Base-by-base conservation (phyloP, 768 basidiomycete species). In the Pulveroboletus sp. region DNA sequence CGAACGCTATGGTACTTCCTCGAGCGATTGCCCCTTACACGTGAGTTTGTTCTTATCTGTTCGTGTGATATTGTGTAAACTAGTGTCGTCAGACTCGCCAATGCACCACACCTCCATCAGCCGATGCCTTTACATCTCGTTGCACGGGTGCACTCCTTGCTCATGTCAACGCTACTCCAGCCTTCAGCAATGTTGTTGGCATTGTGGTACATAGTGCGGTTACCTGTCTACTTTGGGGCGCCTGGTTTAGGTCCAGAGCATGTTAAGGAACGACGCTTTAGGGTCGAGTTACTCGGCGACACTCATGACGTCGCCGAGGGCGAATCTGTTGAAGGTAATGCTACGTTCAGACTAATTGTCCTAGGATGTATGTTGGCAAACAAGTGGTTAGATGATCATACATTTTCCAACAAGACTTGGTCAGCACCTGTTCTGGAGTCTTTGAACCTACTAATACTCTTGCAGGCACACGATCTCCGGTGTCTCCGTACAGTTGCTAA, bases 341-440 rank as follows among this genome's bases (percentile, higher is more conserved):
- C 81, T 1, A 81, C 85, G 11, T 90, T 90, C 66, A 80, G 85
- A 45, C 73, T 91, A 36, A 73, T 90, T 49, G 77, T 91, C 20
- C 73, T 91, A 20, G 89, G 89, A 17, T 89, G 82, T 53, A 90
- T 91, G 87, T 71, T 91, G 29, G 87, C 88, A 17, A 90, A 90
- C 66, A 91, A 91, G 69, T 90, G 89, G 89, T 62, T 91, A 55
- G 88, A 90, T 55, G 89, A 91, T 57, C 89, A 91, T 60, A 90
- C 89, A 0, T 91, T 90, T 67, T 90, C 87, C 34, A 90, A 90
- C 69, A 90, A 89, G 72, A 91, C 89, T 45, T 91, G 89, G 89
- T 89, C 64, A 51, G 82, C 64, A 32, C 24, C 4, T 4, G 23
- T 14, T 11, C 32, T 14, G 6, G 2, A 25, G 8, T 38, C 44